Evolutionary conservation across 306 rosid genomes (phyloP), one percentile per base, ranked within the genome.

Genomic region (Citrullus amarus): DNA sequence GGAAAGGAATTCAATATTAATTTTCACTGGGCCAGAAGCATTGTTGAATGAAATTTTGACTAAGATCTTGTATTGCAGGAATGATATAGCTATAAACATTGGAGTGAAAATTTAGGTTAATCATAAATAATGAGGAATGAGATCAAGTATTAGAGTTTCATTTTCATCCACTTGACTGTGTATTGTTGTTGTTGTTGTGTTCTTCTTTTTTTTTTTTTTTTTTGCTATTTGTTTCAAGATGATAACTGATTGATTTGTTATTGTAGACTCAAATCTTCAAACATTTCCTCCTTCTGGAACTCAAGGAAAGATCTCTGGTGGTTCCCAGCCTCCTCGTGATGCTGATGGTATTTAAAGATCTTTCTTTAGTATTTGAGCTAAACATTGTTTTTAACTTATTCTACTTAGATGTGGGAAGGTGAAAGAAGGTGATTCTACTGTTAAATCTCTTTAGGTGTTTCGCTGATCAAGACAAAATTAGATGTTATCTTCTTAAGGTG

Each of bases 201-300:
- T 25, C 11, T 41, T 43, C 1, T 50, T 50, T 11, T 1, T 13
- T 50, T 72, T 32, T 14, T 53, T 8, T 50, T 32, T 17, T 1
- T 54, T 54, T 34, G 17, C 78, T 74, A 74, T 74, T 53, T 18
- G 48, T 53, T 56, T 51, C 22, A 13, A 62, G 36, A n/a, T 32
- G 22, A 75, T 76, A 80, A 59, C 71, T 60, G 30, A 9, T 66
- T 48, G 76, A 22, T 51, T 71, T 66, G n/a, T 6, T 16, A 9
- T 77, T 86, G 86, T 84, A 94, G 97, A 92, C 83, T 88, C 98
- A n/a, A 88, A 68, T 82, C 97, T 92, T 69, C 89, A 89, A 93
- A 89, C 95, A 53, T 94, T 94, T 89, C 98, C 98, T 82, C 98
- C 98, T 6, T 86, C 97, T 9, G 87, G 67, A 77, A 79, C 93